Evolutionary conservation across 257 asterid species (phyloP).

Genomic region (Schizonepeta tenuifolia): DNA sequence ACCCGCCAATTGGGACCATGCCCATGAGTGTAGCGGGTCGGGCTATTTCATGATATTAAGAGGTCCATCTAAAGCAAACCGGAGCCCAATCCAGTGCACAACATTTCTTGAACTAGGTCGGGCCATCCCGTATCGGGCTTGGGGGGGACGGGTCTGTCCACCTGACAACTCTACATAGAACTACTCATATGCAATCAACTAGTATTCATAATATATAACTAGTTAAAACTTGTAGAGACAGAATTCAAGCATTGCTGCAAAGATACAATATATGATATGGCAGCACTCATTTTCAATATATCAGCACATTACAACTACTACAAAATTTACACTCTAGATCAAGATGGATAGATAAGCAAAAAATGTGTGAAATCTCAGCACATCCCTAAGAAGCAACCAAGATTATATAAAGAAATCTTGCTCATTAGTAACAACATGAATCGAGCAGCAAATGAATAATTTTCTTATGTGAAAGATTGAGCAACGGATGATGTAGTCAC

Average conservation of each 20-base stretch:
- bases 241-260: background rate
- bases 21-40: too few relatives aligned
- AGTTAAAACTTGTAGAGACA: too few relatives aligned
- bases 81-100: too few relatives aligned
- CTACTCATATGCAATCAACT: too few relatives aligned
- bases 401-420: background rate
- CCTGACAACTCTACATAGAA: too few relatives aligned
- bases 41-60: too few relatives aligned
- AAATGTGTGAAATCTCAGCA: background rate
- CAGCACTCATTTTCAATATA: conserved; percentile 5
- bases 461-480: conserved; percentile 54
- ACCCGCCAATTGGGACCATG: too few relatives aligned
- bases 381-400: background rate
- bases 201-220: too few relatives aligned
- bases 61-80: too few relatives aligned
- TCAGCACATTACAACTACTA: conserved; percentile 30
- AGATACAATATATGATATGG: conserved; percentile 2
- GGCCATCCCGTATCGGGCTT: too few relatives aligned
- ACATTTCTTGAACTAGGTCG: too few relatives aligned
- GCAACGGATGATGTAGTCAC: conserved; percentile 85
- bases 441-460: background rate
- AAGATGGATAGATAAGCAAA: conserved; percentile 21
- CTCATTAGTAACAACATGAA: background rate
- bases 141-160: too few relatives aligned
- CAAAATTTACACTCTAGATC: conserved; percentile 39